phyloP scores from a whole-genome alignment of 2,329 filamentous ascomycete species.

The Berkeleyomyces basicola region DNA sequence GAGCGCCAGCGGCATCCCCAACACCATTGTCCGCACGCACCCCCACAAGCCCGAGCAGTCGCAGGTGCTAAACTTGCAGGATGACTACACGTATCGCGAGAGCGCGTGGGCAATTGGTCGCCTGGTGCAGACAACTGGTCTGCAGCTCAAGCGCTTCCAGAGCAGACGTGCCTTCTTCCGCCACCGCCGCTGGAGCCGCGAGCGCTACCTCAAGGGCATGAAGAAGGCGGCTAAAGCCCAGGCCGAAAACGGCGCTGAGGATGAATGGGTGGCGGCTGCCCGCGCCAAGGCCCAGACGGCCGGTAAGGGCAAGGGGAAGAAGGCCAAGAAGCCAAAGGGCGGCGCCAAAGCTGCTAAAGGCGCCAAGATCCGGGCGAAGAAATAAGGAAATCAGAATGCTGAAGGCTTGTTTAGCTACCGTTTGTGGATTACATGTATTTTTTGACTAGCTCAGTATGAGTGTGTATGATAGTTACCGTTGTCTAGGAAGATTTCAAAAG shows the following conservation, averaged over 20 bases:
- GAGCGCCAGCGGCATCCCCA: slow-evolving; percentile 32
- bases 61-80: slow-evolving; percentile 32
- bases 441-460: background rate
- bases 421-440: background rate
- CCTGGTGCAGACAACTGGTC: slow-evolving; percentile 34
- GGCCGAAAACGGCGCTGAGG: slow-evolving; percentile 15
- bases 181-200: slow-evolving; percentile 26
- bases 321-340: slow-evolving; percentile 23
- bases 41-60: slow-evolving; percentile 25
- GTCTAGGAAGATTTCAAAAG: background rate
- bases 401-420: background rate
- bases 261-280: slow-evolving; percentile 18
- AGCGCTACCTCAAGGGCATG: slow-evolving; percentile 27
- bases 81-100: slow-evolving; percentile 43
- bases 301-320: slow-evolving; percentile 22
- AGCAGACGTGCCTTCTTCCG: slow-evolving; percentile 35
- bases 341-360: slow-evolving; percentile 22
- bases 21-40: slow-evolving; percentile 27
- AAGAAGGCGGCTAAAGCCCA: slow-evolving; percentile 23
- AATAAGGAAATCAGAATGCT: background rate
- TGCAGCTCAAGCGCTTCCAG: slow-evolving; percentile 32
- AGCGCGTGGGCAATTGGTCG: slow-evolving; percentile 43
- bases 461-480: background rate
- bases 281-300: slow-evolving; percentile 18
- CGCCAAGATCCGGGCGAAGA: slow-evolving; percentile 20